phyloP scores from a whole-genome alignment of 1,139 yeast genomes.

The Pneumocystis canis region DNA sequence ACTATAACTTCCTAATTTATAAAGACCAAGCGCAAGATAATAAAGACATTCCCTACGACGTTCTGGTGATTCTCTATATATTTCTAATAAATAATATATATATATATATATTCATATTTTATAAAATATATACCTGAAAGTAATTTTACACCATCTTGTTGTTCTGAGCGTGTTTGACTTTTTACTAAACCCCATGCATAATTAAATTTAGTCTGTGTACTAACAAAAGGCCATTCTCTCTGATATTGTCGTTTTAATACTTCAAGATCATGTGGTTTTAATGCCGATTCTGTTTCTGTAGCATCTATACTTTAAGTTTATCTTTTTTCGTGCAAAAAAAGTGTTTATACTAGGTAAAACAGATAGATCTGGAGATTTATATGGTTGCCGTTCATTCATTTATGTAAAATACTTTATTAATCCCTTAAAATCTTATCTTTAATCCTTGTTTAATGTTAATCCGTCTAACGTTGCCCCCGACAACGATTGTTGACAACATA shows the following conservation, averaged over 20 bases:
- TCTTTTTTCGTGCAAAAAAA: not conserved
- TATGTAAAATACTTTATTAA: no score
- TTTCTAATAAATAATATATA: conserved; percentile 9
- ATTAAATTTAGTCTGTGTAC: conserved; percentile 76
- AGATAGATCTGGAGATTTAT: no score
- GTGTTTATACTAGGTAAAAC: not conserved
- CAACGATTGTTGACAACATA: not conserved
- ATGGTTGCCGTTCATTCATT: no score
- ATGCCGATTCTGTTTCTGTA: conserved; percentile 29
- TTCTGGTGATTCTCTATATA: conserved; percentile 59
- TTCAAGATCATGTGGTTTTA: conserved; percentile 59
- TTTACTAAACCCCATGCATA: conserved; percentile 93
- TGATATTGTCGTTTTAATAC: conserved; percentile 64
- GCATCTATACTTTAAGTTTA: not conserved
- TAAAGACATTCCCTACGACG: conserved; percentile 83
- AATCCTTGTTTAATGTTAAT: no score
- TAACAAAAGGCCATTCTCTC: conserved; percentile 64
- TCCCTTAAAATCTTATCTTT: no score
- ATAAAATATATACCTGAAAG: conserved; percentile 43
- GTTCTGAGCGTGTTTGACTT: conserved; percentile 45
- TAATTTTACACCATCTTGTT: conserved; percentile 63
- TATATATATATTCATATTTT: not conserved
- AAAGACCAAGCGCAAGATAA: conserved; percentile 76
- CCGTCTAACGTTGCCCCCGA: no score
- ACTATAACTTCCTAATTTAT: conserved; percentile 71